These are phyloP conservation scores for Licmophora abbreviata DNA, from an alignment of 108 stramenopile species.

Conservation along the genomic window DNA sequence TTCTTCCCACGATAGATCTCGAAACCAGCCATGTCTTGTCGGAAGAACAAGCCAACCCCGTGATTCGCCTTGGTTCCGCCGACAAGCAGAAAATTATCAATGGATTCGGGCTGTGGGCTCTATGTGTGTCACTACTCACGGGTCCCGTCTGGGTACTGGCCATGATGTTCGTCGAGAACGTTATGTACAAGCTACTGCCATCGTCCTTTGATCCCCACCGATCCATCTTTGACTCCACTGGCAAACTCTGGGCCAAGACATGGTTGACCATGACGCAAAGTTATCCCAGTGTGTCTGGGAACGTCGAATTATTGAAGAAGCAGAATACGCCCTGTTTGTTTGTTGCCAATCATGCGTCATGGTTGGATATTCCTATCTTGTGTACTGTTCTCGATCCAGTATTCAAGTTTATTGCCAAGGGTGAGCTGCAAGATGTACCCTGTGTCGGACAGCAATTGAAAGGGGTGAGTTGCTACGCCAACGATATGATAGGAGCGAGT, in stretches of 20 bases:
- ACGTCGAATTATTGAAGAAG: slow-evolving; percentile 25
- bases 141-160: slow-evolving; percentile 54
- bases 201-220: slow-evolving; percentile 45
- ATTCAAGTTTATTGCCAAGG: slow-evolving; percentile 84
- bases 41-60: slow-evolving; percentile 20
- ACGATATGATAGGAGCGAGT: too few relatives aligned
- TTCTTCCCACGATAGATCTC: too few relatives aligned
- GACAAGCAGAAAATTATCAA: slow-evolving; percentile 53
- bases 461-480: slow-evolving; percentile 45
- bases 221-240: slow-evolving; percentile 52
- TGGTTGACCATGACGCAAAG: slow-evolving; percentile 51
- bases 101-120: slow-evolving; percentile 35
- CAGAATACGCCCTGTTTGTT: slow-evolving; percentile 44
- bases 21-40: slow-evolving; percentile 17
- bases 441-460: slow-evolving; percentile 66
- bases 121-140: slow-evolving; percentile 35
- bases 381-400: slow-evolving; percentile 67
- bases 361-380: slow-evolving; percentile 73
- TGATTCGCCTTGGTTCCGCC: slow-evolving; percentile 17
- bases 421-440: slow-evolving; percentile 50
- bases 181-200: slow-evolving; percentile 5
- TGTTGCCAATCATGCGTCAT: slow-evolving; percentile 75
- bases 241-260: slow-evolving; percentile 60
- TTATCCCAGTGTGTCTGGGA: slow-evolving; percentile 49
- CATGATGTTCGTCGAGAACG: slow-evolving; percentile 29